Evolutionary conservation across 1,284 basidiomycete species (phyloP).

Genomic region (Paramarasmius palmivorus): DNA sequence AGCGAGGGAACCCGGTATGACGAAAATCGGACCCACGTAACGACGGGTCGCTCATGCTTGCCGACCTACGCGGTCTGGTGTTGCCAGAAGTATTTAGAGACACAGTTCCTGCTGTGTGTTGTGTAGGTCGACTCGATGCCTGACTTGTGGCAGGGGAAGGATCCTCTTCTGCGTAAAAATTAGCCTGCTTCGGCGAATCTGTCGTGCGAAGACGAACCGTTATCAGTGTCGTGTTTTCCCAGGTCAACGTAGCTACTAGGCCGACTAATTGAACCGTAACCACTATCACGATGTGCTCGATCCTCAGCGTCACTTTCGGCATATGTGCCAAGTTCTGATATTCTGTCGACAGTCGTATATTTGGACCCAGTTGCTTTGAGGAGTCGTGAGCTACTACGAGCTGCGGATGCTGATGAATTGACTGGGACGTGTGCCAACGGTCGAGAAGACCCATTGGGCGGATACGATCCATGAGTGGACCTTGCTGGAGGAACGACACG

Average conservation of each 20-base stretch:
- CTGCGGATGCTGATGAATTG: constrained; percentile 2
- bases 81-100: constrained; percentile 34
- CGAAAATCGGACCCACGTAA: constrained; percentile 34
- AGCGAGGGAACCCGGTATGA: constrained; percentile 4
- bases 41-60: constrained; percentile 63
- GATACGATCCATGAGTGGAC: constrained; percentile 9
- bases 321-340: constrained; percentile 23
- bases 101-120: background rate
- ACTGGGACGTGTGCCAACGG: constrained; percentile 8
- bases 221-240: constrained; percentile 18
- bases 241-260: background rate
- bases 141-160: background rate
- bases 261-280: constrained; percentile 15
- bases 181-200: background rate
- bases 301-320: constrained; percentile 12
- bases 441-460: constrained; percentile 7
- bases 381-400: constrained; percentile 2
- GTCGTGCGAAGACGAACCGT: constrained; percentile 11
- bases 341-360: constrained; percentile 29
- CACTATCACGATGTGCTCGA: constrained; percentile 18
- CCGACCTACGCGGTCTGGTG: constrained; percentile 62
- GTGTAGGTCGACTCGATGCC: background rate
- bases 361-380: constrained; percentile 11
- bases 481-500: constrained; percentile 9
- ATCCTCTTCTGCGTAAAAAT: constrained; percentile 3